These are phyloP conservation scores for Yamadazyma spencermartinsiae DNA, from an alignment of 1,139 yeast genomes.

Conservation along the genomic window DNA sequence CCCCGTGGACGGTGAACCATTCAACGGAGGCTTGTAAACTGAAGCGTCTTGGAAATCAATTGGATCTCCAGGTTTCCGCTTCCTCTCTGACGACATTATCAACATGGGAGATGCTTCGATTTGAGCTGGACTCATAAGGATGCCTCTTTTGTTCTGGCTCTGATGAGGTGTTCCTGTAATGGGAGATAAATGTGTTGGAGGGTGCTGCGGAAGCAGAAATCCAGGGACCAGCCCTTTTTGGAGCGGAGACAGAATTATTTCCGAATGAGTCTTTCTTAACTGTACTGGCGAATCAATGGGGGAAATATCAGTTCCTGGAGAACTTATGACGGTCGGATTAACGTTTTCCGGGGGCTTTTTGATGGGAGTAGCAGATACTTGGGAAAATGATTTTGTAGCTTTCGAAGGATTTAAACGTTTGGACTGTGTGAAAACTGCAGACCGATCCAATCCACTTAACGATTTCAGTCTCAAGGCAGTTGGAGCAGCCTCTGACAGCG, in stretches of 20 bases:
- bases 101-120: conserved; percentile 22
- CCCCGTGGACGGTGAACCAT: conserved; percentile 22
- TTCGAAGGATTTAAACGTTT: conserved; percentile 7
- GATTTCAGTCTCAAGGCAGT: conserved; percentile 8
- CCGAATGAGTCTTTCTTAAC: not conserved
- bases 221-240: not conserved
- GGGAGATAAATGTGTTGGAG: conserved; percentile 1
- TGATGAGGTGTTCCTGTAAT: conserved; percentile 1
- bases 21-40: conserved; percentile 26
- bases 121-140: conserved; percentile 7
- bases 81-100: conserved; percentile 8
- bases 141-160: not conserved
- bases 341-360: conserved; percentile 6
- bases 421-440: conserved; percentile 9
- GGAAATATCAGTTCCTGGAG: not conserved
- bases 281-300: conserved; percentile 2
- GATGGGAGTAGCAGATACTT: conserved; percentile 19
- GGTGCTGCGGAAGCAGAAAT: not conserved
- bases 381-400: conserved; percentile 10
- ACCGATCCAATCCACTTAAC: conserved; percentile 9
- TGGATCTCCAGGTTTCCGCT: conserved; percentile 37
- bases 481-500: conserved; percentile 1
- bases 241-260: conserved; percentile 1
- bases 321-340: not conserved
- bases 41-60: conserved; percentile 33